These are phyloP conservation scores for Pichia sp. DNA, from an alignment of 1,139 yeast genomes.

Conservation along the genomic window DNA sequence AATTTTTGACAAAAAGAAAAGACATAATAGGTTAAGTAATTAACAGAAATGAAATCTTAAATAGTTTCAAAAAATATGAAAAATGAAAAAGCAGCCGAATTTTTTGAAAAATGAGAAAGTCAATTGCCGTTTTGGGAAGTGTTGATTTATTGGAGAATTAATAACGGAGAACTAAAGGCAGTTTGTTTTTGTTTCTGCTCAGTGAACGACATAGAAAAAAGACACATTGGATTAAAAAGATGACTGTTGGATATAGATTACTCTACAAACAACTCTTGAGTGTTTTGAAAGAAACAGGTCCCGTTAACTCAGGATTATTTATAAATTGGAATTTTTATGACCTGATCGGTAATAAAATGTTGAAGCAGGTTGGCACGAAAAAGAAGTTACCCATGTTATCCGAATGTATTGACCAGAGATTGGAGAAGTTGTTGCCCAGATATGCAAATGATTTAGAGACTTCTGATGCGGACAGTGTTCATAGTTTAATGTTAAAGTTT, in stretches of 20 bases:
- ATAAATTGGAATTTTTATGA: background rate
- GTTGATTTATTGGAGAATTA: background rate
- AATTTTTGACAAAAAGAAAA: background rate
- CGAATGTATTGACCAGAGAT: background rate
- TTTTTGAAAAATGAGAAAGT: background rate
- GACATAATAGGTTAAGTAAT: too few species aligned
- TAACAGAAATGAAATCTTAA: background rate
- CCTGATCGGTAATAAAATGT: slow-evolving; percentile 1
- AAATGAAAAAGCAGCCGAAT: background rate
- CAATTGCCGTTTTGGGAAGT: background rate
- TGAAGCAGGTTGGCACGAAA: background rate
- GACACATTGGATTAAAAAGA: background rate
- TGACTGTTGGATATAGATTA: background rate
- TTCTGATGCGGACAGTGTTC: background rate
- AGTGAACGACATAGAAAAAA: background rate
- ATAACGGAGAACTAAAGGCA: background rate
- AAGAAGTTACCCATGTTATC: slow-evolving; percentile 2
- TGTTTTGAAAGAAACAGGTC: background rate
- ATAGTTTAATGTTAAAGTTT: background rate
- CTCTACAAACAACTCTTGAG: background rate
- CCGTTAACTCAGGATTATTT: background rate
- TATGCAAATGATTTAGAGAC: slow-evolving; percentile 3
- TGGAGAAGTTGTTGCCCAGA: slow-evolving; percentile 1
- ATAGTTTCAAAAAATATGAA: background rate
- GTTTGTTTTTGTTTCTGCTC: background rate